Conservation (phyloP, 768 basidiomycete species). For the Termitomyces eurrhizus region DNA sequence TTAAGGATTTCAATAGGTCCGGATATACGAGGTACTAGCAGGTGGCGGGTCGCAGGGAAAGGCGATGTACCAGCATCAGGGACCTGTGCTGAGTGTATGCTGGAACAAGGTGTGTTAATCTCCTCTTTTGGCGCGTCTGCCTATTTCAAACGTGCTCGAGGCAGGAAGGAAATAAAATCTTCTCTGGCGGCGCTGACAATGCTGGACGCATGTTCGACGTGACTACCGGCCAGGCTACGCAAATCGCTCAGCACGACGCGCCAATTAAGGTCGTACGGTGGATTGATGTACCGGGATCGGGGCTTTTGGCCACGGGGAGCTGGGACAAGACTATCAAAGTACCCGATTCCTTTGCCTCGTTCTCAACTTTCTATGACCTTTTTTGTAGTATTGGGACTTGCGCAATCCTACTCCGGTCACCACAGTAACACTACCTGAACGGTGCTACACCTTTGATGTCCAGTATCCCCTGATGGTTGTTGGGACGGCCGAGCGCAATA, state of each 20-base stretch:
- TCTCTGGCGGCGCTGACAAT: conserved; percentile 94
- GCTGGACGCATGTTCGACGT: conserved; percentile 93
- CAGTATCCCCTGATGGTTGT: conserved; percentile 84
- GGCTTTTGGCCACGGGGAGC: conserved; percentile 87
- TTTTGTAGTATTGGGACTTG: conserved; percentile 85
- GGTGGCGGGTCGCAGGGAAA: conserved; percentile 82
- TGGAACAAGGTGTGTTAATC: conserved; percentile 77
- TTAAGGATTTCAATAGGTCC: conserved; percentile 51
- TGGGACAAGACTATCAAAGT: conserved; percentile 99
- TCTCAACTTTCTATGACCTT: background rate
- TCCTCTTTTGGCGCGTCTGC: conserved; percentile 1
- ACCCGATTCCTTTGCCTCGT: conserved; percentile 14
- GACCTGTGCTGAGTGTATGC: conserved; percentile 80
- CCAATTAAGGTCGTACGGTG: conserved; percentile 81
- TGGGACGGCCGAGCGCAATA: conserved; percentile 89
- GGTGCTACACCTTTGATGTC: conserved; percentile 86
- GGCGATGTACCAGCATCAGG: conserved; percentile 89
- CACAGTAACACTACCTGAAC: conserved; percentile 79
- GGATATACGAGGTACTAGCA: conserved; percentile 85
- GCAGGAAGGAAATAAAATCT: conserved; percentile 86
- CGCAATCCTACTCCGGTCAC: conserved; percentile 72
- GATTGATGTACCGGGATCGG: conserved; percentile 70
- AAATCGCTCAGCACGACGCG: conserved; percentile 89
- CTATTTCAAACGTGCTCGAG: conserved; percentile 7
- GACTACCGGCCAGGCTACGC: conserved; percentile 71